Conservation (phyloP, 352 stramenopile genomes). For the Achlya hypogyna region DNA sequence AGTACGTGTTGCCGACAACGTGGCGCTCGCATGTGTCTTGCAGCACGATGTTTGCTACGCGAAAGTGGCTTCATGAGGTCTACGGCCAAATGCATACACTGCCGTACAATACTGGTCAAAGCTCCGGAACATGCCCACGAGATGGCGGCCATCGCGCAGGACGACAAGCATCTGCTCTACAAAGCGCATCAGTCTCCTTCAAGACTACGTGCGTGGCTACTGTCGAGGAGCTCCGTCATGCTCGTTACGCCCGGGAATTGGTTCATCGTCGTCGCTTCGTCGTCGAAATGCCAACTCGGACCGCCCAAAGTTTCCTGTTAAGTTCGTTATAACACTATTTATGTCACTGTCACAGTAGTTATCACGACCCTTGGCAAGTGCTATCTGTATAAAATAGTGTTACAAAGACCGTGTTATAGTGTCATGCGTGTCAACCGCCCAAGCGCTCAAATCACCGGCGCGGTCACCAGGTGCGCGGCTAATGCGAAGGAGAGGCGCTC, state of each 20-base stretch:
- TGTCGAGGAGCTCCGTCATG: slow-evolving; percentile 10
- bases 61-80: background rate
- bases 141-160: slow-evolving; percentile 91
- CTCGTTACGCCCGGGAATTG: slow-evolving; percentile 7
- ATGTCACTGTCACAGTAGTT: background rate
- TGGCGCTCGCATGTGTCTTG: slow-evolving; percentile 92
- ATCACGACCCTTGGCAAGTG: no score
- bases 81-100: background rate
- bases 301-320: background rate
- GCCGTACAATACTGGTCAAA: slow-evolving; percentile 81
- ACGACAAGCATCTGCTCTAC: slow-evolving; percentile 88
- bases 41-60: slow-evolving; percentile 92
- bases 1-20: slow-evolving; percentile 82
- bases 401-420: no score
- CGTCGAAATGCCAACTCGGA: background rate
- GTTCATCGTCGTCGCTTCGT: background rate
- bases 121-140: slow-evolving; percentile 86
- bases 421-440: no score
- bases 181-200: background rate
- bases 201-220: background rate
- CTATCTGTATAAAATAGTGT: no score
- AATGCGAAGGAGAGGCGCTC: no score
- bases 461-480: no score
- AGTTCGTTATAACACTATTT: background rate
- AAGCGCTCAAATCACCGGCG: no score